Evolutionary conservation across 306 rosid species (phyloP), one percentile per base, ranked within the genome.

Genomic region (Styphnolobium japonicum): DNA sequence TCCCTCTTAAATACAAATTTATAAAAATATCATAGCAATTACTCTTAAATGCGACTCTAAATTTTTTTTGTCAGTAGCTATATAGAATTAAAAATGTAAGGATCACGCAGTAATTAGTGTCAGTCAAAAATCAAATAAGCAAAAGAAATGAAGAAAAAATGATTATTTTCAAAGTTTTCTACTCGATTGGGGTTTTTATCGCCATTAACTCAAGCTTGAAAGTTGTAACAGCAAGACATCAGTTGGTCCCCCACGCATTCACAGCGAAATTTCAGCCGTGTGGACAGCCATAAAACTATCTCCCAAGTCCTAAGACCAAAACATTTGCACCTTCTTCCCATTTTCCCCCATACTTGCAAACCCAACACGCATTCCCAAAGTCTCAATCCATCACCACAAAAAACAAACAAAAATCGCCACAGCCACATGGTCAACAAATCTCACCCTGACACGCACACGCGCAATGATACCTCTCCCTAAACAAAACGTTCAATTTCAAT

Each of bases 341-440:
- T 19, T 73, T 64, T 64, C 85, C 62, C 10, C 29, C 3, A 14
- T 3, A 3, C 16, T 29, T 69, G 27, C 12, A 0, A 48, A 15
- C 57, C 23, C 31, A 16, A 83, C 87, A 78, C 84, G 87, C 73
- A 73, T 74, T 78, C 49, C 22, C 80, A 23, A 36, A 62, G 36
- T 63, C 68, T 31, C 15, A 55, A 43, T 61, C 15, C 10, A 11
- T 1, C 33, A 25, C 60, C n/a, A 16, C 64, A 67, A 21, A 0
- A 55, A 21, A 53, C 1, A 19, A 18, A 19, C 19, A 18, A 0
- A 19, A 53, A 6, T 6, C 14, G 15, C 51, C 75, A 29, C 10
- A 25, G 0, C 16, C 55, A 52, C n/a, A 64, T 2, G 56, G 88
- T 85, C 88, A 81, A 77, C 83, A 66, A 62, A 57, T 52, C 52